Evolutionary conservation across 2,329 filamentous ascomycete genomes (phyloP), one percentile per base, ranked within the genome.

Genomic region (Calycina marina): DNA sequence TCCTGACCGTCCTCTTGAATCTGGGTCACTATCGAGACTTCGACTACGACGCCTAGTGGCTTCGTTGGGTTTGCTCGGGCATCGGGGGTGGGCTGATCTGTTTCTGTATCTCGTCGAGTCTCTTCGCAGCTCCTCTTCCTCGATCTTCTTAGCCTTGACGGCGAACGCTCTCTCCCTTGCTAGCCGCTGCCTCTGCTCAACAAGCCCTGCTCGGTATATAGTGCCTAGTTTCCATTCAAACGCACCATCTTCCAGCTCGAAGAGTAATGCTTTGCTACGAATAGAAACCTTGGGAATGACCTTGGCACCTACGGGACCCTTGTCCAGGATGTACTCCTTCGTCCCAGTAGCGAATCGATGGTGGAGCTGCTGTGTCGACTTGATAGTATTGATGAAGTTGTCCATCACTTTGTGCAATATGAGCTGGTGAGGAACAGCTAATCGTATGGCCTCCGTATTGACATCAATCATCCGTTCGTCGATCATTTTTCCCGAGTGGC

Each of bases 201-300:
- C 63, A 13, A 88, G 66, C 1, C 92, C 90, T 28, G 83, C 73
- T 18, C 88, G 76, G 54, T 96, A 98, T 31, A 98, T 98, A 50
- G 85, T 76, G 11, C 86, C 84, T 6, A 98, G 63, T 52, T 94
- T 96, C 82, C 86, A 98, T 54, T 98, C 90, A 48, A 98, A 98
- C 0, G 83, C 78, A 30, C 90, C 88, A 52, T 98, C 90, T 56
- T 98, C 90, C 20, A 98, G 65, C 50, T 96, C 88, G 37, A 98
- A 88, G 2, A 93, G 59, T 14, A 98, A 64, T 4, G 80, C 81
- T 46, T 81, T 80, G 34, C 78, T 79, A 31, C 85, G 73, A 6
- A 98, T 44, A 0, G 85, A 88, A 14, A 98, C 63, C 49, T 82
- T 88, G 2, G 90, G 90, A 0, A 98, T 75, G 28, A 72, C 63